Percentiles rank a stretch among this genome's conserved stretches.
Conservation (phyloP, 2,329 filamentous ascomycete genomes). For the Mycocentrospora acerina region DNA sequence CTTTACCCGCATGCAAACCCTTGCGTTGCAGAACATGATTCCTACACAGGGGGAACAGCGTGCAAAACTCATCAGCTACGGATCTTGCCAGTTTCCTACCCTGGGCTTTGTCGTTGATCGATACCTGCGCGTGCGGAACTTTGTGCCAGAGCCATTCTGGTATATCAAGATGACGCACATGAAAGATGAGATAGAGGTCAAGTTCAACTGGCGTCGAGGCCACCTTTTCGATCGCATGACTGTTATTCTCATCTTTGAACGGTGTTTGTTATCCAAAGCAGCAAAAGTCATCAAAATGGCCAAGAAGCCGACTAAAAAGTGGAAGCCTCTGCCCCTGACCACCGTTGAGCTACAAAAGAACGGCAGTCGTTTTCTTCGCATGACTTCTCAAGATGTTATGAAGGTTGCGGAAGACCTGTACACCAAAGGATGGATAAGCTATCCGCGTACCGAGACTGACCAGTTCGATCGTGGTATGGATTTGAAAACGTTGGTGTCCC, state of each 20-base stretch:
- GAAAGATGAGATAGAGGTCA: slow-evolving; percentile 75
- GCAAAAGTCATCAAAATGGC: slow-evolving; percentile 83
- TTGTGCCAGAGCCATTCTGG: slow-evolving; percentile 92
- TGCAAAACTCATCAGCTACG: slow-evolving; percentile 73
- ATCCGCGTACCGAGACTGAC: slow-evolving; percentile 95
- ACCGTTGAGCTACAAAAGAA: slow-evolving; percentile 97
- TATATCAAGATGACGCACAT: slow-evolving; percentile 80
- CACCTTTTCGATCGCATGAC: slow-evolving; percentile 86
- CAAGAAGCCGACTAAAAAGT: slow-evolving; percentile 90
- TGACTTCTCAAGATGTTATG: slow-evolving; percentile 92
- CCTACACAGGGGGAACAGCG: slow-evolving; percentile 62
- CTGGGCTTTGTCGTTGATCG: slow-evolving; percentile 95
- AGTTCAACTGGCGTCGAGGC: slow-evolving; percentile 79
- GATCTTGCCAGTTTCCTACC: slow-evolving; percentile 96
- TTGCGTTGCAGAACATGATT: slow-evolving; percentile 72
- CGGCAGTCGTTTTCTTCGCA: slow-evolving; percentile 82
- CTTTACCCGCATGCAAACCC: slow-evolving; percentile 86
- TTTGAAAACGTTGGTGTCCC: slow-evolving; percentile 74
- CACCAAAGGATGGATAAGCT: slow-evolving; percentile 94
- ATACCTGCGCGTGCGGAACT: slow-evolving; percentile 91
- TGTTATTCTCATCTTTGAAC: slow-evolving; percentile 80
- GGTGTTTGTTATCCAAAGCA: slow-evolving; percentile 72
- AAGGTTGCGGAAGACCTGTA: slow-evolving; percentile 81
- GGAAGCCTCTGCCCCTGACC: slow-evolving; percentile 88
- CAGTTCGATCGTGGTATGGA: slow-evolving; percentile 91